Conservation (phyloP, 495 filamentous ascomycete species). For the Letharia lupina region DNA sequence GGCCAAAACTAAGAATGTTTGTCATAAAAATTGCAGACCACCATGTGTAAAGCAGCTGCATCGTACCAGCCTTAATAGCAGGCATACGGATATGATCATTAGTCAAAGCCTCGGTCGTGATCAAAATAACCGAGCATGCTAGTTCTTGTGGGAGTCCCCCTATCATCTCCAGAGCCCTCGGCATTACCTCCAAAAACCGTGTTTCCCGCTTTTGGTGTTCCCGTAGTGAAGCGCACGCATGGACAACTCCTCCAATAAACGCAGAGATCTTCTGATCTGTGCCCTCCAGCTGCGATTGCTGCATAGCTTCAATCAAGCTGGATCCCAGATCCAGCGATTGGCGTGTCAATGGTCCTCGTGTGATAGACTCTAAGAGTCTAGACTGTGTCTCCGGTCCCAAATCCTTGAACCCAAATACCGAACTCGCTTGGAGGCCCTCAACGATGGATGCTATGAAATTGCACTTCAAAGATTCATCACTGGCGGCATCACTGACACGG, state of each 20-base stretch:
- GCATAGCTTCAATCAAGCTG: conserved; percentile 9
- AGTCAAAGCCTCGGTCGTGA: conserved; percentile 3
- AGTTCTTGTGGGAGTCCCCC: background rate
- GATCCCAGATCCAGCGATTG: conserved; percentile 5
- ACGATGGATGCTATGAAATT: conserved; percentile 6
- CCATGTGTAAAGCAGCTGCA: conserved; percentile 4
- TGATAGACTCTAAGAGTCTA: conserved; percentile 1
- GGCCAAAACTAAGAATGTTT: background rate
- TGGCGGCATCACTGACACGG: conserved; percentile 8
- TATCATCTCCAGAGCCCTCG: conserved; percentile 1
- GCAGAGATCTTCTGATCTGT: background rate
- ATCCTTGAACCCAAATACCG: conserved; percentile 10
- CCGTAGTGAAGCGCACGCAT: background rate
- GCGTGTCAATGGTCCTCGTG: background rate
- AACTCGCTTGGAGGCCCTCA: conserved; percentile 14
- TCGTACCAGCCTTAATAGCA: conserved; percentile 1
- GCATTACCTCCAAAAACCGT: background rate
- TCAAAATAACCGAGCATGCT: background rate
- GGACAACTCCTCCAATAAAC: conserved; percentile 3
- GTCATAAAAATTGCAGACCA: conserved; percentile 7
- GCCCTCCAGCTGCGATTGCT: background rate
- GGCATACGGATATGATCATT: background rate
- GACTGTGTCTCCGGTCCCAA: background rate
- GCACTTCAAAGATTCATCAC: background rate
- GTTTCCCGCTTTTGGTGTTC: background rate